phyloP scores from a whole-genome alignment of 2,329 filamentous ascomycete species.

The Didymella lethalis region DNA sequence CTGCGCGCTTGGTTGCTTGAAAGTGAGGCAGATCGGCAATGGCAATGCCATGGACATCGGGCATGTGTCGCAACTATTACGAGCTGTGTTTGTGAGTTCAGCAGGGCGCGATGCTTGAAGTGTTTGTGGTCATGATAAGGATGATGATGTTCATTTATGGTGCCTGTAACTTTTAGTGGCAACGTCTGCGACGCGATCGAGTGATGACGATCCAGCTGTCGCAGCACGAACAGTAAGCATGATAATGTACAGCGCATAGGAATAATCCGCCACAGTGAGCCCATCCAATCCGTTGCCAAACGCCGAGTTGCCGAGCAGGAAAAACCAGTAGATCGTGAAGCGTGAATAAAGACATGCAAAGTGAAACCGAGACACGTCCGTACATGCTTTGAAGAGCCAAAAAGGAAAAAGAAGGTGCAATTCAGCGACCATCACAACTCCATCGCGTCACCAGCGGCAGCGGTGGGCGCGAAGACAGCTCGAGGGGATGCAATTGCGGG shows the following conservation, averaged over 20 bases:
- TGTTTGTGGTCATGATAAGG: not conserved
- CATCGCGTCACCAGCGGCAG: conserved; percentile 45
- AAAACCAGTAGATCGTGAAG: conserved; percentile 37
- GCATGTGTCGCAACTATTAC: not conserved
- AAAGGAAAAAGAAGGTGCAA: conserved; percentile 23
- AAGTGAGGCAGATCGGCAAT: conserved; percentile 22
- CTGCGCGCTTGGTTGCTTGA: conserved; percentile 3
- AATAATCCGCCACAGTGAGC: conserved; percentile 38
- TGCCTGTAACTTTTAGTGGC: conserved; percentile 23
- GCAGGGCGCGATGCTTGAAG: not conserved
- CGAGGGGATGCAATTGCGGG: conserved; percentile 36
- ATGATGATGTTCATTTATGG: conserved; percentile 14
- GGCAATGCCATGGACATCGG: conserved; percentile 11
- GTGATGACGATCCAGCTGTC: conserved; percentile 46
- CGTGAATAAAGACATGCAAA: conserved; percentile 34
- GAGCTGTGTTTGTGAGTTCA: not conserved
- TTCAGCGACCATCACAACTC: conserved; percentile 39
- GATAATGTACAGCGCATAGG: conserved; percentile 45
- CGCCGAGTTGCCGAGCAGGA: conserved; percentile 44
- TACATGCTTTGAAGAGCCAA: conserved; percentile 30
- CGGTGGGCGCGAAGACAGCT: conserved; percentile 27
- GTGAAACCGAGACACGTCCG: conserved; percentile 33
- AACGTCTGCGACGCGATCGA: conserved; percentile 43
- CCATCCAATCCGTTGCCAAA: conserved; percentile 43
- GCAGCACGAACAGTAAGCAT: conserved; percentile 36